These are phyloP conservation scores for Beauveria scarabaeidicola DNA, from an alignment of 2,329 filamentous ascomycete genomes.

Conservation along the genomic window DNA sequence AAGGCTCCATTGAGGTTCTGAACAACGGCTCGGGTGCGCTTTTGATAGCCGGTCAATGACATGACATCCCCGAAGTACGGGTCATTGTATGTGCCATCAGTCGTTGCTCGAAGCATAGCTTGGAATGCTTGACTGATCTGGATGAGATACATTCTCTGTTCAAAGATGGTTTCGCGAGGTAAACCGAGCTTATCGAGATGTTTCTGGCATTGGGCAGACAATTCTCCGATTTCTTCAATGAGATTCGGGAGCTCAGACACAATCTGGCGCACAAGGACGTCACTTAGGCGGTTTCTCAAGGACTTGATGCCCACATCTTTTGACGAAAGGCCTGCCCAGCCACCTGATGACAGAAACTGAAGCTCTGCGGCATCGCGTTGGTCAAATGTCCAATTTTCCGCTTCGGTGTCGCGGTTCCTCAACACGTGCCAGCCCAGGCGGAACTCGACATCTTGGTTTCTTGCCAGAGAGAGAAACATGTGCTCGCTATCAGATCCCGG, in stretches of 20 bases:
- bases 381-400: slow-evolving; percentile 13
- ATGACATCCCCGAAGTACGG: no score
- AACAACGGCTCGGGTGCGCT: no score
- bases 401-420: slow-evolving; percentile 27
- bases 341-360: slow-evolving; percentile 33
- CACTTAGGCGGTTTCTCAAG: slow-evolving; percentile 41
- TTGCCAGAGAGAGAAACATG: neutral
- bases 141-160: slow-evolving; percentile 42
- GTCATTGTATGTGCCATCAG: slow-evolving; percentile 31
- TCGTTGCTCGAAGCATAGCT: no score
- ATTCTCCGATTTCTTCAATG: slow-evolving; percentile 31
- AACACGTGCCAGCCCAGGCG: slow-evolving; percentile 46
- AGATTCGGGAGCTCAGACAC: slow-evolving; percentile 35
- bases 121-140: slow-evolving; percentile 31
- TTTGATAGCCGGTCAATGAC: no score
- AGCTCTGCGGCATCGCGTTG: slow-evolving; percentile 32
- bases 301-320: slow-evolving; percentile 36
- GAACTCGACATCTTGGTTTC: slow-evolving; percentile 43
- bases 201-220: slow-evolving; percentile 25
- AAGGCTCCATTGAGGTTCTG: no score
- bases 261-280: slow-evolving; percentile 41
- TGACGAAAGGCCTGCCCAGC: slow-evolving; percentile 29
- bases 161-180: slow-evolving; percentile 32
- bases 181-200: slow-evolving; percentile 39
- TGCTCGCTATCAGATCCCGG: neutral